Evolutionary conservation across 2,329 filamentous ascomycete genomes (phyloP).

Genomic region (Fusarium haematococcum): DNA sequence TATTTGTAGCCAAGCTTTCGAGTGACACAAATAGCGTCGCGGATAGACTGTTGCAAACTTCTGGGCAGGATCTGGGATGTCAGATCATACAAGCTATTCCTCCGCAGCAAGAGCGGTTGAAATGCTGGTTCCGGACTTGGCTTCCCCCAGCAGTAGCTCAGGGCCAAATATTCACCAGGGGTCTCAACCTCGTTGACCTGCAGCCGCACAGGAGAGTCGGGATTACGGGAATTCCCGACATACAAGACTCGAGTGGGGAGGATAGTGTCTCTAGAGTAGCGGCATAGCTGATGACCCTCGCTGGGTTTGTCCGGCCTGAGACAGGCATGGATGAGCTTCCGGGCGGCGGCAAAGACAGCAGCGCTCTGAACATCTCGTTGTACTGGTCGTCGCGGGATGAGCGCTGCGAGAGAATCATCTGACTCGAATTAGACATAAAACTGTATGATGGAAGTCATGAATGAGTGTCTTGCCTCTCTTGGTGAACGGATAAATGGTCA

Average conservation of each 20-base stretch:
- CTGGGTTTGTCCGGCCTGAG: background rate
- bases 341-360: background rate
- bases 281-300: background rate
- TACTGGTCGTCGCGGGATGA: background rate
- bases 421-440: background rate
- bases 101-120: background rate
- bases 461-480: background rate
- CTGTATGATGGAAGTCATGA: fast-evolving
- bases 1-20: background rate
- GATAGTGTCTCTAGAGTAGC: background rate
- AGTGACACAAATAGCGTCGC: background rate
- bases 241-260: background rate
- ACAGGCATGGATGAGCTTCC: background rate
- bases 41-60: background rate
- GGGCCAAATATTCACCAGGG: background rate
- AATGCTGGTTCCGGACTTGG: background rate
- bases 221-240: background rate
- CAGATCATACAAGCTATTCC: background rate
- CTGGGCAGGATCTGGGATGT: background rate
- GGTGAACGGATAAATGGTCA: background rate
- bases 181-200: background rate
- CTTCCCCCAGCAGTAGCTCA: slow-evolving; percentile 3
- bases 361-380: background rate
- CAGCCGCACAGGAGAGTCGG: background rate
- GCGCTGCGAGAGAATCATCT: background rate